Conservation (phyloP, 768 basidiomycete genomes). For the Sistotremastrum niveocremeum region DNA sequence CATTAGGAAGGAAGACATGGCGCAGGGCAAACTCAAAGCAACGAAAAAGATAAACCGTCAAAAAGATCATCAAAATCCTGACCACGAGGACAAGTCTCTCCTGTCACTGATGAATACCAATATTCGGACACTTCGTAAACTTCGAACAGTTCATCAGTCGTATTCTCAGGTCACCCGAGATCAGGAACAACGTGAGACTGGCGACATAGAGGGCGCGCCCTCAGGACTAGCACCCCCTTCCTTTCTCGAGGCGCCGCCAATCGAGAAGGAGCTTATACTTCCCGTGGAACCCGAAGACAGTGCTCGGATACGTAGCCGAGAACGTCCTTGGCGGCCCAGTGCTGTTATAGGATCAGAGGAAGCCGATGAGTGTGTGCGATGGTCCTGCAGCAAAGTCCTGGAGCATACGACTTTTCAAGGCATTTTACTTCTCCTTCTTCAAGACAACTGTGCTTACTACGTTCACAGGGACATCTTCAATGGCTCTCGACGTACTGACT, state of each 20-base stretch:
- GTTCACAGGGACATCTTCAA: conserved; percentile 51
- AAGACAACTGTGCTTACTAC: neutral
- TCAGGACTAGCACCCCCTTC: conserved; percentile 5
- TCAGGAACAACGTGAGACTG: no score
- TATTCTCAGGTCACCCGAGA: no score
- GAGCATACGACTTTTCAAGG: conserved; percentile 93
- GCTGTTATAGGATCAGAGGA: conserved; percentile 48
- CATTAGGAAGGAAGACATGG: conserved; percentile 20
- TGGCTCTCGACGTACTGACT: conserved; percentile 63
- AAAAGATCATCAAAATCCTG: neutral
- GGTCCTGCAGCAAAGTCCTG: conserved; percentile 63
- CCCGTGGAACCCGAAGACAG: conserved; percentile 2
- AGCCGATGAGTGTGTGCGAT: conserved; percentile 51
- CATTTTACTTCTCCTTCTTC: conserved; percentile 19
- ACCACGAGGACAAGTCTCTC: conserved; percentile 26
- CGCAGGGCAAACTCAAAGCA: conserved; percentile 14
- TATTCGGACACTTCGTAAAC: conserved; percentile 42
- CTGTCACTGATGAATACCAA: conserved; percentile 65
- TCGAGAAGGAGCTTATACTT: conserved; percentile 13
- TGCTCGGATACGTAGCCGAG: conserved; percentile 12
- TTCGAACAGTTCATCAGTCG: no score
- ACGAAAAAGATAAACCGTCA: conserved; percentile 16
- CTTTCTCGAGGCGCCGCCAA: conserved; percentile 13
- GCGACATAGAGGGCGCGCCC: no score
- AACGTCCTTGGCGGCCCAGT: conserved; percentile 39